Evolutionary conservation across 2,329 filamentous ascomycete genomes (phyloP), one percentile per base, ranked within the genome.

Genomic region (Ceratocystis eucalypticola): DNA sequence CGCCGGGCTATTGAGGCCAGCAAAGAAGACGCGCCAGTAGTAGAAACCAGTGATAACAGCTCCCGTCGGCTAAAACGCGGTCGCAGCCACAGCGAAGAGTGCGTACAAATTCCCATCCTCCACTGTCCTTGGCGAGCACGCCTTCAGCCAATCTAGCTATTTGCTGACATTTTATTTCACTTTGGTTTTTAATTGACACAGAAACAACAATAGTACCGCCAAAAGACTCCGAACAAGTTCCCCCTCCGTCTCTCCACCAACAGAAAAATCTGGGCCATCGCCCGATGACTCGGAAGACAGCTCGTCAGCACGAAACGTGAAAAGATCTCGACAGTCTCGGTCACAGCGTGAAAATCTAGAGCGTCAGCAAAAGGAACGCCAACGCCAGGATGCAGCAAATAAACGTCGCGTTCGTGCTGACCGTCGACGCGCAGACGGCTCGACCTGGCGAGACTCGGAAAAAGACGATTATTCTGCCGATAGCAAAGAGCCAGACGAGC

Each of bases 51-150:
- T 45, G 80, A 80, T 64, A 78, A 78, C 48, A 78, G 79, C 44
- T 81, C 78, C 1, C 68, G 67, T 64, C 85, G 89, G 72, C 82
- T 84, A 28, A 99, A 99, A 78, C 82, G 94, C 72, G 87, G 86
- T 69, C 84, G 93, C 69, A 96, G 94, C 72, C 91, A 94, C 69
- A 96, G 91, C 73, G 91, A 96, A 82, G 90, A 96, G 93, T 97
- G 81, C 76, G 91, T 84, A 59, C 12, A 53, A 25, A 25, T 8
- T 10, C n/a, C 2, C 25, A 37, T n/a, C 8, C 20, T 7, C 28
- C 37, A 20, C 2, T 25, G n/a, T 25, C 20, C 10, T 41, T 41
- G 37, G 37, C 37, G 37, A 12, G 37, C 10, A 41, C 4, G 12
- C 37, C 37, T 15, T 30, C 41, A 48, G 41, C 41, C 17, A 46